Percentiles rank a stretch among this genome's conserved stretches.
Conservation (phyloP, 129 eudicot genomes). For the Smallanthus sonchifolius region DNA sequence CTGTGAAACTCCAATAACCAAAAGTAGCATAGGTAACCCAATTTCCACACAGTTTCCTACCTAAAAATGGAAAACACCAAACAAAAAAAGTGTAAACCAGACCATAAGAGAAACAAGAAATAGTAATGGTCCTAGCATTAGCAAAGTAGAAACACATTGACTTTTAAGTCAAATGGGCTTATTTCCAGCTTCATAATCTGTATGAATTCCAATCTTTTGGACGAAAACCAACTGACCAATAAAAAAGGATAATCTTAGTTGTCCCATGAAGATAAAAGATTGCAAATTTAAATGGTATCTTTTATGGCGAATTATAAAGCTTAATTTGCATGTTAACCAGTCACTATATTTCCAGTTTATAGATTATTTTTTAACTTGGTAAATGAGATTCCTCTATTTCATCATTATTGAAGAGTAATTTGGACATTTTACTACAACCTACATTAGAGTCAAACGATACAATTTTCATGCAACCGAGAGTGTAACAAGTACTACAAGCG, state of each 20-base stretch:
- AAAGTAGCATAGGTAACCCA: conserved; percentile 88
- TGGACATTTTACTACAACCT: neutral
- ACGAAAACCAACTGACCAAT: neutral
- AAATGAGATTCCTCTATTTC: neutral
- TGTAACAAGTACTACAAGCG: neutral
- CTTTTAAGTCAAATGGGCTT: neutral
- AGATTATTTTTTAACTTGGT: neutral
- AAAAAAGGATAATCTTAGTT: neutral
- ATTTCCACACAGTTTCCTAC: conserved; percentile 91
- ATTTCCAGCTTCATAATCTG: neutral
- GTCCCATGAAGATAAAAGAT: neutral
- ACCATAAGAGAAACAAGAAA: neutral
- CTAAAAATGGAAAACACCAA: conserved; percentile 35
- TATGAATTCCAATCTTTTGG: neutral
- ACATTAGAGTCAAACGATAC: neutral
- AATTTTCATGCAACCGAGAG: neutral
- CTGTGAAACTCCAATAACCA: conserved; percentile 89
- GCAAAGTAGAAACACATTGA: neutral
- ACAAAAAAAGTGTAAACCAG: neutral
- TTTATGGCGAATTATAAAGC: conserved; percentile 1
- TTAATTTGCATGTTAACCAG: neutral
- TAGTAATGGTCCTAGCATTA: neutral
- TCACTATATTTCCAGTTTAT: neutral
- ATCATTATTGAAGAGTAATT: neutral
- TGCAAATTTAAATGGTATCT: neutral